Evolutionary conservation across 352 stramenopile species (phyloP), one percentile per base, ranked within the genome.

Genomic region (Phytophthora chlamydospora): DNA sequence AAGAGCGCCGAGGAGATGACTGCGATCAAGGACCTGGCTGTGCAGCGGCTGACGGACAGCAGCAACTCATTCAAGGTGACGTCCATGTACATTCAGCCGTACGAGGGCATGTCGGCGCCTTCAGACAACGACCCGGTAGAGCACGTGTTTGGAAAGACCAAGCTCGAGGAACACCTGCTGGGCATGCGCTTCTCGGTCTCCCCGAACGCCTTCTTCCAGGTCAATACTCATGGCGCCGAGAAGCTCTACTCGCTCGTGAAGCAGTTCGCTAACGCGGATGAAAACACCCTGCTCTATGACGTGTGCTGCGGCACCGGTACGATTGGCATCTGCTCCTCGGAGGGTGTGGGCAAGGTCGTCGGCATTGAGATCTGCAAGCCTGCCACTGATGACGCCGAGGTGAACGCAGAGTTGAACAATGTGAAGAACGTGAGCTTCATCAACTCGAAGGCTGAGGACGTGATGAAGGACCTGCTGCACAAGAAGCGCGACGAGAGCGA

Each of bases 281-380:
- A 84, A 34, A 72, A 93, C 46, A 98, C 83, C 24, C 59, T 98
- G 33, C 71, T 99, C 3, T 97, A 99, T 54, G 97, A 99, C 64
- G 97, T 99, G 14, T 99, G 97, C 75, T 99, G 97, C 68, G 97
- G 97, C 16, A 99, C 97, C 13, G 97, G 97, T 33, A 99, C 96
- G 5, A 99, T 99, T 55, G 97, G 97, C 0, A 97, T 99, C 57
- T 96, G 85, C 45, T 89, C 96, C 66, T 91, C 97, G 6, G 81
- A 91, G 48, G 73, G 85, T 12, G 79, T 73, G 16, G 81, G 75
- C 21, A 91, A 93, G 68, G 78, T 95, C 24, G 79, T 95, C 8
- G 91, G 91, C 2, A 89, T 97, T 59, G 91, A 97, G 52, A 83
- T 97, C 36, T 96, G 85, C 72, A 90, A 91, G 51, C 75, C 86